Base-by-base conservation (phyloP, 352 stramenopile species). In the Phytophthora meadii region DNA sequence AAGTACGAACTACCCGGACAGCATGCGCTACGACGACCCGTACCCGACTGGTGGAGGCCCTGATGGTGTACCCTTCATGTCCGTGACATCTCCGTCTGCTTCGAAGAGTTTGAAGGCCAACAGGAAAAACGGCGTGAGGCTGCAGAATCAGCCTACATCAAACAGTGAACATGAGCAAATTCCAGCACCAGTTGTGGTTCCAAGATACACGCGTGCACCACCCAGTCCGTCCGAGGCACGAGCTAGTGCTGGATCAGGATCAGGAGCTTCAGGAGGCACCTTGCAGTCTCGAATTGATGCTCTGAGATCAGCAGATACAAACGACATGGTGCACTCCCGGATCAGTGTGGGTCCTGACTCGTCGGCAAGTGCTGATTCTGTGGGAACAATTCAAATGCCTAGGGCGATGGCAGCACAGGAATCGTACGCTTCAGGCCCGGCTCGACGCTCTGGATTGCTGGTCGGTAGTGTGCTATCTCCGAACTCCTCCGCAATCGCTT, bases 281-380 rank as follows among this genome's bases (percentile, higher is more conserved):
- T 69, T 92, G 36, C 81, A 83, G 19, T 74, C 86, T 45, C 77
- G 81, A 15, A 92, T 92, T 39, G 77, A 90, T 32, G 83, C 79
- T 9, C 61, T 92, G 27, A 67, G 83, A 12, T 67, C 50, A 12
- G 79, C 87, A 40, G 75, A 79, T 25, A 67, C 59, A 3, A 68
- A 77, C 12, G 69, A 81, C 30, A 84, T 87, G 54, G 71, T 81
- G 36, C 71, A 85, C 63, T 79, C 70, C 4, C 76, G 79, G n/a
- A 79, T 85, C 30, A 89, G 79, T 50, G 49, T 74, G 8, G 62
- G 61, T 2, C 44, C 25, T 0, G 58, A 64, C n/a, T 60, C 52
- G 17, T 54, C 58, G 19, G 19, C 9, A 46, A 41, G 30, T 36
- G 30, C 30, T 36, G 30, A 36, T 36, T 36, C 32, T 9, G 30